Evolutionary conservation across 1,284 basidiomycete genomes (phyloP).

Genomic region (Limonomyces culmigenus): DNA sequence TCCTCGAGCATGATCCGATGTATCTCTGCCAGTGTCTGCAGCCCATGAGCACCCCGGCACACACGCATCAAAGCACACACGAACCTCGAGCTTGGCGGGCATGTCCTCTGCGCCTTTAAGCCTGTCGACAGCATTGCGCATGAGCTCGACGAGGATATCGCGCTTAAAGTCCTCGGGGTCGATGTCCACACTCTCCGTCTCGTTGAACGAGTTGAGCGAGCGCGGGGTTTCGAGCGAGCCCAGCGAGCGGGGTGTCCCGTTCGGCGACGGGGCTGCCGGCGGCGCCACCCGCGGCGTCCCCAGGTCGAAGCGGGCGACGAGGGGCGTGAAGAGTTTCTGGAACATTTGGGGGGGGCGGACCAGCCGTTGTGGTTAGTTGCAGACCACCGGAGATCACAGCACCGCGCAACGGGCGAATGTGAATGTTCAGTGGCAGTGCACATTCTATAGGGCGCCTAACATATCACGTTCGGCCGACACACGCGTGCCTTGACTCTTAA

Average conservation of each 20-base stretch:
- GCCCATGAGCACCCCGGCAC: slow-evolving; percentile 1
- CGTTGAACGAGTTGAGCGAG: slow-evolving; percentile 10
- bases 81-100: slow-evolving; percentile 32
- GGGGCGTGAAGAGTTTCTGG: slow-evolving; percentile 29
- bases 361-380: too few relatives aligned
- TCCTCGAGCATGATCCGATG: slow-evolving; percentile 43
- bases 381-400: too few relatives aligned
- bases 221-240: not conserved
- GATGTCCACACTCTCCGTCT: slow-evolving; percentile 19
- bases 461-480: too few relatives aligned
- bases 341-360: too few relatives aligned
- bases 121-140: slow-evolving; percentile 49
- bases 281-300: slow-evolving; percentile 15
- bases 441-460: too few relatives aligned
- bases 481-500: too few relatives aligned
- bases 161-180: slow-evolving; percentile 54
- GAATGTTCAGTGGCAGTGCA: too few relatives aligned
- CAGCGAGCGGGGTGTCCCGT: not conserved
- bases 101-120: slow-evolving; percentile 36
- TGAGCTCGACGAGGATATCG: slow-evolving; percentile 52
- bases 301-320: slow-evolving; percentile 30
- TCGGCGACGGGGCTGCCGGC: slow-evolving; percentile 1
- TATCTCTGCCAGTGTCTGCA: slow-evolving; percentile 42
- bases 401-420: too few relatives aligned
- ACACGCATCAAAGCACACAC: slow-evolving; percentile 7